Evolutionary conservation across 2,329 filamentous ascomycete species (phyloP).

Genomic region (Thielaviopsis euricoi): DNA sequence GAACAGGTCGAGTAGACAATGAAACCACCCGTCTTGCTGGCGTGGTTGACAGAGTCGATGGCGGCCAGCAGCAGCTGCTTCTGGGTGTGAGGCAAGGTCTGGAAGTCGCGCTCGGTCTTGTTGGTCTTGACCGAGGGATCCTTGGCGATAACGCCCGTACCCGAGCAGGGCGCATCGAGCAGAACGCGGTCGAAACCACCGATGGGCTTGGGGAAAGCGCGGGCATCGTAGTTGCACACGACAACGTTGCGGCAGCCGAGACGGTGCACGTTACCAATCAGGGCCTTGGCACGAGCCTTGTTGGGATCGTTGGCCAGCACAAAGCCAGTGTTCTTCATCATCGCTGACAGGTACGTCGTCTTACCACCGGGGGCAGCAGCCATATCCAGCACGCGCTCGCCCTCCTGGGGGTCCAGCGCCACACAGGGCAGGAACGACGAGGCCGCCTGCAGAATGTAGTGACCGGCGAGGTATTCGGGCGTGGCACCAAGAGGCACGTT

Average conservation of each 20-base stretch:
- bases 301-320: constrained; percentile 95
- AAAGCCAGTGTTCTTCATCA: constrained; percentile 92
- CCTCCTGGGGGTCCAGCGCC: constrained; percentile 85
- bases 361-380: constrained; percentile 91
- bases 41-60: constrained; percentile 87
- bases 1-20: constrained; percentile 95
- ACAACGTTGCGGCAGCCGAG: constrained; percentile 86
- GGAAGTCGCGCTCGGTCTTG: constrained; percentile 90
- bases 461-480: constrained; percentile 89
- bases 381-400: constrained; percentile 86
- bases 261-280: constrained; percentile 96
- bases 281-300: constrained; percentile 83
- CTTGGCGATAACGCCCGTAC: constrained; percentile 94
- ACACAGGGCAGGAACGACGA: constrained; percentile 96
- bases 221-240: constrained; percentile 87
- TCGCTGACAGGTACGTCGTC: constrained; percentile 84
- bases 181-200: constrained; percentile 91
- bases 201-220: constrained; percentile 86
- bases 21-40: constrained; percentile 83
- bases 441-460: constrained; percentile 95
- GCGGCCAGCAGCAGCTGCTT: constrained; percentile 86
- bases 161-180: constrained; percentile 88
- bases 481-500: constrained; percentile 77
- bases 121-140: constrained; percentile 96
- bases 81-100: constrained; percentile 81